Evolutionary conservation across 2,329 filamentous ascomycete species (phyloP).

Genomic region (Fusarium sterilihyphosum): DNA sequence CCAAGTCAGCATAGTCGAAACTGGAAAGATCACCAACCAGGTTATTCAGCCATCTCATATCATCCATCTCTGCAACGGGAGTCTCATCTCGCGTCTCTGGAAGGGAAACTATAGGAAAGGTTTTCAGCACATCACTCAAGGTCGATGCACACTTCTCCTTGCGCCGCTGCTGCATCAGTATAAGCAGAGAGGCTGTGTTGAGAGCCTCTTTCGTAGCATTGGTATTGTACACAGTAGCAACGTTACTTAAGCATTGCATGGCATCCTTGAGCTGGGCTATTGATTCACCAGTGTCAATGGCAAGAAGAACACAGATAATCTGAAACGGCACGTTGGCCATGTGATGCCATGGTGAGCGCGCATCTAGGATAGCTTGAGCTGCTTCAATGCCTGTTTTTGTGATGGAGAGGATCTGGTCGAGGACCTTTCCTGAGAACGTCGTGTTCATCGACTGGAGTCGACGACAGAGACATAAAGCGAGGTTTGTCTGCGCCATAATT

Average conservation of each 20-base stretch:
- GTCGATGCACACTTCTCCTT: constrained; percentile 56
- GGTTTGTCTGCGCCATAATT: constrained; percentile 62
- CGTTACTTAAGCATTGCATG: constrained; percentile 57
- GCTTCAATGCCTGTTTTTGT: constrained; percentile 57
- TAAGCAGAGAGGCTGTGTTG: constrained; percentile 63
- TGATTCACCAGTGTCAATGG: constrained; percentile 62
- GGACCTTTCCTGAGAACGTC: constrained; percentile 53
- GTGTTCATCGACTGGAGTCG: constrained; percentile 62
- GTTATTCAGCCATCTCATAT: constrained; percentile 51
- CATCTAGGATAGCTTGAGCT: constrained; percentile 56
- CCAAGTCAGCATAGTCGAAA: constrained; percentile 56
- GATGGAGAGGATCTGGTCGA: constrained; percentile 59
- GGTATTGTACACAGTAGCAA: constrained; percentile 56
- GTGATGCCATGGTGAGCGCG: constrained; percentile 65
- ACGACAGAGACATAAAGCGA: constrained; percentile 65
- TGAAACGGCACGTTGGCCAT: constrained; percentile 69
- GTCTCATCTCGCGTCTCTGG: constrained; percentile 9
- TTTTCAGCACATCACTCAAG: constrained; percentile 52
- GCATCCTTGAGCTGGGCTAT: constrained; percentile 60
- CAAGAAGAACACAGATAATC: constrained; percentile 64
- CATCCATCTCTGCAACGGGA: constrained; percentile 22
- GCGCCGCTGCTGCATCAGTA: constrained; percentile 61
- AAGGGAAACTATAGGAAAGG: constrained; percentile 42
- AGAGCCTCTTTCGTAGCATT: constrained; percentile 62
- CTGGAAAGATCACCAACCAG: constrained; percentile 56